Conservation (phyloP, 2,329 filamentous ascomycete species). For the Sporothrix variecibatus region DNA sequence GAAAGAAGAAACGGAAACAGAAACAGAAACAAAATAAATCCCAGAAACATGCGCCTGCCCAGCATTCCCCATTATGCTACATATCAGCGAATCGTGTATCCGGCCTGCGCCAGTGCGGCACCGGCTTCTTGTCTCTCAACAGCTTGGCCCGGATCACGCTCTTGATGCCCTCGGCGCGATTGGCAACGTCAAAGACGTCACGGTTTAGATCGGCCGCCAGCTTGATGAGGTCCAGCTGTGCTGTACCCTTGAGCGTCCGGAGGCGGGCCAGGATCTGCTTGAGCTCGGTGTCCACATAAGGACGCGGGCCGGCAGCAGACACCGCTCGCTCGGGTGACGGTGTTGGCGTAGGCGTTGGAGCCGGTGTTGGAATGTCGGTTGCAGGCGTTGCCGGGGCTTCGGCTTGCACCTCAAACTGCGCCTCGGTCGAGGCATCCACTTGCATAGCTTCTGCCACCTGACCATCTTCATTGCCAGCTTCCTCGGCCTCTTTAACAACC, state of each 20-base stretch:
- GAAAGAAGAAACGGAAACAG: not conserved
- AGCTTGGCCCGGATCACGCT: conserved; percentile 18
- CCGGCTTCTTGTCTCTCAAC: not conserved
- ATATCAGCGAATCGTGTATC: conserved; percentile 13
- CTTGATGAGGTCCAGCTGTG: conserved; percentile 11
- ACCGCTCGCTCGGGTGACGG: not conserved
- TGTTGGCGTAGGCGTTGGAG: not conserved
- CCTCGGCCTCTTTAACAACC: not conserved
- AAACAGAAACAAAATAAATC: not conserved
- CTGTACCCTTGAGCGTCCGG: not conserved
- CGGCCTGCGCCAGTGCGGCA: conserved; percentile 26
- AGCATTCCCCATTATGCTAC: not conserved
- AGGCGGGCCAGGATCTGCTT: conserved; percentile 21
- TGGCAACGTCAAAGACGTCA: conserved; percentile 25
- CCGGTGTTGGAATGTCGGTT: not conserved
- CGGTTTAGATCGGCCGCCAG: conserved; percentile 27
- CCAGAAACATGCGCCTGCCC: not conserved
- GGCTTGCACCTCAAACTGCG: not conserved
- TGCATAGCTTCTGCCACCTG: not conserved
- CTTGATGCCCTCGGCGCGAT: conserved; percentile 28
- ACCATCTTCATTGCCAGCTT: not conserved
- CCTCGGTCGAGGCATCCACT: not conserved
- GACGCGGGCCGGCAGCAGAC: not conserved
- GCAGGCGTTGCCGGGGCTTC: not conserved
- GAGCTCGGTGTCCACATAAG: conserved; percentile 13